Evolutionary conservation across 2,329 filamentous ascomycete genomes (phyloP), one percentile per base, ranked within the genome.

Genomic region (Phyllosticta ampelicida): DNA sequence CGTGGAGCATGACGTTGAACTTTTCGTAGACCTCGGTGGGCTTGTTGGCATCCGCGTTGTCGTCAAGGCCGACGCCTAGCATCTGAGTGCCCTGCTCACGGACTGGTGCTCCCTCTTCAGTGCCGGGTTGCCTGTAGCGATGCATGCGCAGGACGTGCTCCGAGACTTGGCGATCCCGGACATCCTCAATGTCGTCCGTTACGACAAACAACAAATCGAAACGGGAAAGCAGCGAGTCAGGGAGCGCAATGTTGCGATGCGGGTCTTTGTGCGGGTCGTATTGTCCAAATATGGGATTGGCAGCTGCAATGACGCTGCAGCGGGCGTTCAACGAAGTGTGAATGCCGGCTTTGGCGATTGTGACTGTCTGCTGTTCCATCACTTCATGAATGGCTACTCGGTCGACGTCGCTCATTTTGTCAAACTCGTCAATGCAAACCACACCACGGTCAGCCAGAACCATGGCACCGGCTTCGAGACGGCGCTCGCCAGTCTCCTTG

Each of bases 351-450:
- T 99, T 99, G 55, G 94, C 94, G 67, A 99, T 99, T 13, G 94
- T 99, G 61, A 99, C 94, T 0, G 94, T 99, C 75, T 99, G 94
- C 76, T 99, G 94, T 75, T 99, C 94, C 94, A 99, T 99, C 64
- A 99, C 94, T 88, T 99, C 94, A 82, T 99, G 94, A 65, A 99
- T 99, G 52, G 94, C 94, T 3, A 99, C 94, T 70, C 94, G 85
- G 73, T 99, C 94, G 60, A 97, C 86, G 70, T 99, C 94, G 59
- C 90, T 96, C 94, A 99, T 99, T 74, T 99, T 99, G 77, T 99
- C 94, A 65, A 99, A 99, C 69, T 99, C 94, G 70, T 99, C 94
- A 64, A 99, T 99, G 77, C 94, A 99, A 30, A 99, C 94, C 10
- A 99, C 92, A 65, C 94, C 94, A 62, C 94, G 87, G 71, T 99